Evolutionary conservation across 495 filamentous ascomycete species (phyloP).

Genomic region (Trichoderma reesei): DNA sequence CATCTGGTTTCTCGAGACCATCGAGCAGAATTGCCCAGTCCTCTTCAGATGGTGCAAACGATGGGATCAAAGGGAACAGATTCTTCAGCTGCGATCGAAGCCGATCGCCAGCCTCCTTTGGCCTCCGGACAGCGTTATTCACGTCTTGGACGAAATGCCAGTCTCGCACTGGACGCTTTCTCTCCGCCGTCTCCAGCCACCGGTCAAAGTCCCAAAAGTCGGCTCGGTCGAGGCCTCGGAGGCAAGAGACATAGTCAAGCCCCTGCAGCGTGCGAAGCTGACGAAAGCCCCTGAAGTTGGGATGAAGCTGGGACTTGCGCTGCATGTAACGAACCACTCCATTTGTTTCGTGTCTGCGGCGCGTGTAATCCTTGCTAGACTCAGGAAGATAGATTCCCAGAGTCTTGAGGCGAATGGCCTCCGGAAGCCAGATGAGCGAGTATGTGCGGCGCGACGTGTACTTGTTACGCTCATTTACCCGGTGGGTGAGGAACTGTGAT

Average conservation of each 20-base stretch:
- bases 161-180: conserved; percentile 18
- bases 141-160: conserved; percentile 28
- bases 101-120: conserved; percentile 12
- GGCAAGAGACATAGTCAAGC: conserved; percentile 27
- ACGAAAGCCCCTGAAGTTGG: conserved; percentile 23
- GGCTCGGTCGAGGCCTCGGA: conserved; percentile 29
- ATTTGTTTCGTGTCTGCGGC: conserved; percentile 21
- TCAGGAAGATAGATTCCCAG: conserved; percentile 30
- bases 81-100: neutral
- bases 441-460: conserved; percentile 19
- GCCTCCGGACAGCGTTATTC: conserved; percentile 14
- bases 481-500: conserved; percentile 17
- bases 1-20: neutral
- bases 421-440: conserved; percentile 19
- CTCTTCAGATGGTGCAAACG: neutral
- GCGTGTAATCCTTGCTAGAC: conserved; percentile 11
- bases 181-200: neutral
- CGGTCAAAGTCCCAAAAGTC: conserved; percentile 25
- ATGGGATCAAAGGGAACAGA: neutral
- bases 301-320: conserved; percentile 22
- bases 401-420: conserved; percentile 24
- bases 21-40: neutral
- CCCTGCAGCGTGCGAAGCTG: conserved; percentile 28
- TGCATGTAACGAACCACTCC: conserved; percentile 14
- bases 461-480: neutral